phyloP scores from a whole-genome alignment of 2,329 filamentous ascomycete species.

The Alternaria viburni region DNA sequence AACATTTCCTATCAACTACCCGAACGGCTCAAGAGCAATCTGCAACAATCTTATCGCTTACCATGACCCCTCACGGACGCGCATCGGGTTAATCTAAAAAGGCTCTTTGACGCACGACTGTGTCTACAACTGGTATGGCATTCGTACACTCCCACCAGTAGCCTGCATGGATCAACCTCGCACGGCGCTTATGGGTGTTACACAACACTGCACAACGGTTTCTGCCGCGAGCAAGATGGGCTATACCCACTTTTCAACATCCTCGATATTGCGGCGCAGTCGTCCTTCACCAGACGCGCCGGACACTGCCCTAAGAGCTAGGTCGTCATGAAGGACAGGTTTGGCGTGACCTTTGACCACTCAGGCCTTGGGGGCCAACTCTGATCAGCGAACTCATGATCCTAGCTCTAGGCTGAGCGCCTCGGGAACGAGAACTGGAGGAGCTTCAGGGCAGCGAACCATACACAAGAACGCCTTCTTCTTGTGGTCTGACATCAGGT shows the following conservation, averaged over 20 bases:
- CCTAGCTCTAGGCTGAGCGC: slow-evolving; percentile 17
- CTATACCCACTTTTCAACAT: slow-evolving; percentile 6
- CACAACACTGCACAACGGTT: slow-evolving; percentile 4
- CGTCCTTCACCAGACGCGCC: background rate
- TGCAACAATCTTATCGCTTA: slow-evolving; percentile 11
- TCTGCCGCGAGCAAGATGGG: slow-evolving; percentile 14
- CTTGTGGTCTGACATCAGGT: slow-evolving; percentile 2
- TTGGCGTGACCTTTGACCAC: slow-evolving; percentile 1
- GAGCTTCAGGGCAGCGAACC: slow-evolving; percentile 6
- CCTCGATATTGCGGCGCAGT: slow-evolving; percentile 15
- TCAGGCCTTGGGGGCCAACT: slow-evolving; percentile 6
- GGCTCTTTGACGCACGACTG: background rate
- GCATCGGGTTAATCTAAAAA: slow-evolving; percentile 9
- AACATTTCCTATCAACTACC: slow-evolving; percentile 1
- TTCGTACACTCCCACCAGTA: slow-evolving; percentile 3
- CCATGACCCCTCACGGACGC: slow-evolving; percentile 8
- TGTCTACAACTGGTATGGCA: slow-evolving; percentile 5
- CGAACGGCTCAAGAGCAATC: background rate
- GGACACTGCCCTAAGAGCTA: background rate
- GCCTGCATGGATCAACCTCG: slow-evolving; percentile 5
- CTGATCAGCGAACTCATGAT: slow-evolving; percentile 19
- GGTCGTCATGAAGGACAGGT: background rate
- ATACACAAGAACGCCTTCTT: slow-evolving; percentile 9
- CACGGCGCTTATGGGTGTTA: slow-evolving; percentile 16
- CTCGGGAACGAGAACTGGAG: slow-evolving; percentile 10